phyloP scores from a whole-genome alignment of 768 basidiomycete species.

The Gautieria morchelliformis region DNA sequence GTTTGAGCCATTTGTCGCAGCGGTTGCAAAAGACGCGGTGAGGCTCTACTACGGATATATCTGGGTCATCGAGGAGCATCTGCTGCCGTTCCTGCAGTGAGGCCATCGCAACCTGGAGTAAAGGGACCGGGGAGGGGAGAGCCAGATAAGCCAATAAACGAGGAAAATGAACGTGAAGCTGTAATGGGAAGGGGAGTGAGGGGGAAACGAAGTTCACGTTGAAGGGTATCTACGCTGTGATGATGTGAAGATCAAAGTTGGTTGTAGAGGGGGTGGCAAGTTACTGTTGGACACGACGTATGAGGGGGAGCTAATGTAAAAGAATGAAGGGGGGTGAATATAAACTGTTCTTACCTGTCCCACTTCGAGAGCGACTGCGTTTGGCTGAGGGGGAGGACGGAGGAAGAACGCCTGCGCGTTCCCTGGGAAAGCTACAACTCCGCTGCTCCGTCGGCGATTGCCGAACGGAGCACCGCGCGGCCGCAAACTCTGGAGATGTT shows the following conservation, averaged over 20 bases:
- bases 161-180: background rate
- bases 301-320: background rate
- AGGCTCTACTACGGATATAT: constrained; percentile 72
- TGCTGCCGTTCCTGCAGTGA: constrained; percentile 46
- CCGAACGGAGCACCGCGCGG: background rate
- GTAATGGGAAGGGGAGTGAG: background rate
- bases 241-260: too few species aligned
- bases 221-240: background rate
- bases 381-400: background rate
- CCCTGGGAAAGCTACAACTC: constrained; percentile 1
- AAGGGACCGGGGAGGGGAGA: background rate
- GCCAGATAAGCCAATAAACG: background rate
- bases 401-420: background rate
- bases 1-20: constrained; percentile 9
- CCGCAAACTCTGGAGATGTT: too few species aligned
- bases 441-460: constrained; percentile 4
- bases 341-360: too few species aligned
- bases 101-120: background rate
- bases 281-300: too few species aligned
- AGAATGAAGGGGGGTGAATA: background rate
- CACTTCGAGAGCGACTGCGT: too few species aligned
- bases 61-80: constrained; percentile 58
- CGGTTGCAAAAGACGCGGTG: constrained; percentile 9
- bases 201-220: background rate
- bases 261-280: too few species aligned